Percentiles rank a stretch among this genome's conserved stretches.
Evolutionary conservation across 805 yeast species (phyloP).

Genomic region (Starmera quercuum): DNA sequence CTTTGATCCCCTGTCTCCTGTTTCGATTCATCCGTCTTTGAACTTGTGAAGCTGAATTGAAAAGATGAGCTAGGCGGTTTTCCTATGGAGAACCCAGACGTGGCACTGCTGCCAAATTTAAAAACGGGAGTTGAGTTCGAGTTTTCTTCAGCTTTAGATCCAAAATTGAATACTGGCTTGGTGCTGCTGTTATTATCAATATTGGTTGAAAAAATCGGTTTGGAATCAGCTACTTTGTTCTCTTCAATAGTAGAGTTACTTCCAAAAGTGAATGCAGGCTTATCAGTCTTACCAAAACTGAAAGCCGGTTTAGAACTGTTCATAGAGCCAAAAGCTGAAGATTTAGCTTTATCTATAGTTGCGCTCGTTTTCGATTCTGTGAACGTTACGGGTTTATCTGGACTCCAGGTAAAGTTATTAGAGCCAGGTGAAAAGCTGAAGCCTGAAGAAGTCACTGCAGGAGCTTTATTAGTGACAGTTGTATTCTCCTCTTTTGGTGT

Average conservation of each 20-base stretch:
- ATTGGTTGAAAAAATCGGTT: too few relatives aligned
- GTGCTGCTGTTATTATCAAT: conserved; percentile 2
- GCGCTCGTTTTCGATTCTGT: conserved; percentile 1
- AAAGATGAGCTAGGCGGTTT: conserved; percentile 6
- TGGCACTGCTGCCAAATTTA: conserved; percentile 14
- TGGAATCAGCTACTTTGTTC: background rate
- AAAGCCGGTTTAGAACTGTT: conserved; percentile 12
- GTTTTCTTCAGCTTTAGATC: conserved; percentile 14
- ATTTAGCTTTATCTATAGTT: conserved; percentile 1
- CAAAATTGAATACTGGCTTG: conserved; percentile 14
- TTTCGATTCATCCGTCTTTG: conserved; percentile 9
- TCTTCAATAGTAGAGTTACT: conserved; percentile 4
- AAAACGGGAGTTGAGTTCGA: conserved; percentile 17
- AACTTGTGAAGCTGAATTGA: conserved; percentile 12
- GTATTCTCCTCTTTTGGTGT: conserved; percentile 2
- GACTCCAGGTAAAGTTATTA: conserved; percentile 18
- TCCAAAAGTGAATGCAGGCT: conserved; percentile 21
- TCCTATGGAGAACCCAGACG: background rate
- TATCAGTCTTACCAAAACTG: conserved; percentile 13
- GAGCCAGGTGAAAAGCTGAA: conserved; percentile 3
- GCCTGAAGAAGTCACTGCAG: conserved; percentile 3
- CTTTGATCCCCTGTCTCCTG: conserved; percentile 11
- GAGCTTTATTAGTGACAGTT: conserved; percentile 3
- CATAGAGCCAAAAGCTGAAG: conserved; percentile 2
- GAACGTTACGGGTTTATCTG: conserved; percentile 13